phyloP scores from a whole-genome alignment of 768 basidiomycete species.

The Tremella fuciformis region DNA sequence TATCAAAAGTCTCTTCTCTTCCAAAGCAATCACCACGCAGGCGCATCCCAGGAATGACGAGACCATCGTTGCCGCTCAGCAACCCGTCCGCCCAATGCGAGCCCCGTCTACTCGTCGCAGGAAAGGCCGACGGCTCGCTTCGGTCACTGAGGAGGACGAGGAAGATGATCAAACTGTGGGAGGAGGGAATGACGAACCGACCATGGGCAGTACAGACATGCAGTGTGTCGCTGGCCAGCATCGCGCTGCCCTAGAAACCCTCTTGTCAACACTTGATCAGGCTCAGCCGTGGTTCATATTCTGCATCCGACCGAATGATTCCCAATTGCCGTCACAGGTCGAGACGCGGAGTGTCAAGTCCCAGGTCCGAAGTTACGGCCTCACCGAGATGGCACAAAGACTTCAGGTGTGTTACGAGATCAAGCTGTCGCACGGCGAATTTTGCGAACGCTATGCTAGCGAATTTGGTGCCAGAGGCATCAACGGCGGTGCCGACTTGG shows the following conservation, averaged over 20 bases:
- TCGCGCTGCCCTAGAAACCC: conserved; percentile 73
- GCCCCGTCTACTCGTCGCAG: conserved; percentile 78
- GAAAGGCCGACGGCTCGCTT: conserved; percentile 28
- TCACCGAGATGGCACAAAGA: conserved; percentile 72
- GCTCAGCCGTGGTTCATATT: conserved; percentile 88
- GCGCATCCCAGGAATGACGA: conserved; percentile 90
- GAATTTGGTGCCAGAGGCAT: conserved; percentile 62
- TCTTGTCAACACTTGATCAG: conserved; percentile 83
- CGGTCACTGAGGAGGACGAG: conserved; percentile 46
- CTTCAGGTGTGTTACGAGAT: conserved; percentile 72
- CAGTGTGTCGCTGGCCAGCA: conserved; percentile 88
- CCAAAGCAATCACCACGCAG: conserved; percentile 84
- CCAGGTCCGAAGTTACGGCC: conserved; percentile 76
- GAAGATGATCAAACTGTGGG: conserved; percentile 39
- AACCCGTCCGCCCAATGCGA: conserved; percentile 89
- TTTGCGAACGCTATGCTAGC: conserved; percentile 75
- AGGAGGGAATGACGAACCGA: conserved; percentile 39
- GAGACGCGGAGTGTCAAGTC: conserved; percentile 89
- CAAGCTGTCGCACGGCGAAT: conserved; percentile 79
- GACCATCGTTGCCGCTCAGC: conserved; percentile 90
- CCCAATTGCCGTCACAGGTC: conserved; percentile 87
- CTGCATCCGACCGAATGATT: conserved; percentile 91
- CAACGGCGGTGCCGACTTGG: conserved; percentile 62
- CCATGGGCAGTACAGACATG: conserved; percentile 42
- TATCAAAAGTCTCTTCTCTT: conserved; percentile 82